Conservation (phyloP, 371 early-diverging fungal species). For the Batrachochytrium dendrobatidis region DNA sequence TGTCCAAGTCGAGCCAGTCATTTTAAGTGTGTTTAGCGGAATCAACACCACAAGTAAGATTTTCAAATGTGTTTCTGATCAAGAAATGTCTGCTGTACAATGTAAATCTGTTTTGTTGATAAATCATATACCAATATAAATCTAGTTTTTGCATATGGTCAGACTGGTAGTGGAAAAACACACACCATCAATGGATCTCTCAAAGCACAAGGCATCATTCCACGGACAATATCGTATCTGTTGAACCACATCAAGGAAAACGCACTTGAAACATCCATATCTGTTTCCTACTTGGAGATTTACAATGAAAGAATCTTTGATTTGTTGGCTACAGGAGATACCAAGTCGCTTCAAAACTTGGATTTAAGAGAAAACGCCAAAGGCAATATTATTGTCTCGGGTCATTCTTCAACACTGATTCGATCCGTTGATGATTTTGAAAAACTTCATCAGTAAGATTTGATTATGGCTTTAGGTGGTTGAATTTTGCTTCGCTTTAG, state of each 20-base stretch:
- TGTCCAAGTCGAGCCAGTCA: background rate
- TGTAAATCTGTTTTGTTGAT: background rate
- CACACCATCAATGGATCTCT: conserved; percentile 48
- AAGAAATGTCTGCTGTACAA: background rate
- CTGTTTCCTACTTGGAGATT: conserved; percentile 45
- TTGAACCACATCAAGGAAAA: conserved; percentile 16
- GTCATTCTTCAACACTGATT: background rate
- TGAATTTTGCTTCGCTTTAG: no score
- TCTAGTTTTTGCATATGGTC: conserved; percentile 44
- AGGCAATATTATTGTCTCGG: conserved; percentile 12
- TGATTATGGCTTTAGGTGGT: background rate
- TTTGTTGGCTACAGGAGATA: conserved; percentile 8
- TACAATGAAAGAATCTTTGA: conserved; percentile 49
- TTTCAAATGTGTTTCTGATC: background rate
- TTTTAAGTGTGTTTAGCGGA: background rate
- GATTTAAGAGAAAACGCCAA: conserved; percentile 15
- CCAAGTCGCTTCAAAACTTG: background rate
- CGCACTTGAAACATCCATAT: conserved; percentile 13
- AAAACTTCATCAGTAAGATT: conserved; percentile 7
- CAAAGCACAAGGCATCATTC: conserved; percentile 25
- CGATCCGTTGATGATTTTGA: conserved; percentile 7
- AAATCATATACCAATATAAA: background rate
- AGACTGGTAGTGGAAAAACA: conserved; percentile 63
- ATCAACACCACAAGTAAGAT: background rate
- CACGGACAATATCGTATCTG: conserved; percentile 25